Evolutionary conservation across 179 eudicot genomes (phyloP).

Genomic region (Spergularia azorica): DNA sequence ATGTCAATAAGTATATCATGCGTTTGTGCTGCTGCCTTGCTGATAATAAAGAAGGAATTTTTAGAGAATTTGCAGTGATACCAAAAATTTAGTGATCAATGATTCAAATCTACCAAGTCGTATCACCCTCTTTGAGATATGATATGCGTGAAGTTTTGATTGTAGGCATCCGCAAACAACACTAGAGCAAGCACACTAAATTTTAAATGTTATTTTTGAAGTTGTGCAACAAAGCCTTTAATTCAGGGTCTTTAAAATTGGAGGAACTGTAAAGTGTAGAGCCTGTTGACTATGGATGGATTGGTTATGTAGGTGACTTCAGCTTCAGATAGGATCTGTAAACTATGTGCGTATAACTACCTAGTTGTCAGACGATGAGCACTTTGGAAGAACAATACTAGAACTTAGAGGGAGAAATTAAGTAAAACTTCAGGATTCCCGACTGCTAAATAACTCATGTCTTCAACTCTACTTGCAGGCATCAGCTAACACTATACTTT

Average conservation of each 20-base stretch:
- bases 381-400: neutral
- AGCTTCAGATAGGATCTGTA: too few species aligned
- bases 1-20: constrained; percentile 14
- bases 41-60: neutral
- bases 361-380: too few species aligned
- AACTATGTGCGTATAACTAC: too few species aligned
- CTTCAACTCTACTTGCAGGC: constrained; percentile 56
- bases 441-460: neutral
- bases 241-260: neutral
- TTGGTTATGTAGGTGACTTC: too few species aligned
- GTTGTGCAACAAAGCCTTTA: neutral
- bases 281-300: too few species aligned
- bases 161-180: too few species aligned
- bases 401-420: neutral
- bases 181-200: neutral
- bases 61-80: neutral
- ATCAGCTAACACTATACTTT: constrained; percentile 84
- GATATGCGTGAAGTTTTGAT: too few species aligned
- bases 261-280: too few species aligned
- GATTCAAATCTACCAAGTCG: too few species aligned
- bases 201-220: neutral
- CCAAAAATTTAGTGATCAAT: too few species aligned
- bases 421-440: neutral
- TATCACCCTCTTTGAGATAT: too few species aligned
- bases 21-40: neutral